Conservation (phyloP, 2,329 filamentous ascomycete genomes). For the Colletotrichum sp. region DNA sequence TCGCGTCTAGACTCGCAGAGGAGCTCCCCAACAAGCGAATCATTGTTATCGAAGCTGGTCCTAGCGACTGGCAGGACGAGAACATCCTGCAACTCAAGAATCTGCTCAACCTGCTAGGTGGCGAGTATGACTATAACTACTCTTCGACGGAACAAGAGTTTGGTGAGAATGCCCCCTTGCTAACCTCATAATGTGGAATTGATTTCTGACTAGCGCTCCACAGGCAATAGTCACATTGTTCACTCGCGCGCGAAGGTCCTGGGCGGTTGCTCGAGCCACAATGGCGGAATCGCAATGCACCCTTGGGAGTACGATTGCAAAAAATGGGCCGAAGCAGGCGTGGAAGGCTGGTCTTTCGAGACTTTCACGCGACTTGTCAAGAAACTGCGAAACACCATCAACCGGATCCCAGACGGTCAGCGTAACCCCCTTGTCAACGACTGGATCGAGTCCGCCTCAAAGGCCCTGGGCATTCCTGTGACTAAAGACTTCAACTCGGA, state of each 20-base stretch:
- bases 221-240: not conserved
- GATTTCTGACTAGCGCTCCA: not conserved
- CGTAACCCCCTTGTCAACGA: not conserved
- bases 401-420: not conserved
- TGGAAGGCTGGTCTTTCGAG: not conserved
- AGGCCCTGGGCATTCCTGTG: not conserved
- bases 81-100: not conserved
- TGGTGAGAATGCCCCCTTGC: not conserved
- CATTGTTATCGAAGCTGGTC: not conserved
- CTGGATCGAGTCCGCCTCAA: not conserved
- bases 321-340: not conserved
- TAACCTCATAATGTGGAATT: not conserved
- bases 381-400: not conserved
- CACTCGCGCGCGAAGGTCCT: not conserved
- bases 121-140: not conserved
- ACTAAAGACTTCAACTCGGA: not conserved
- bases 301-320: not conserved
- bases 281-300: not conserved
- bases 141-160: not conserved
- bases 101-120: not conserved
- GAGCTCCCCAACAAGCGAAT: not conserved
- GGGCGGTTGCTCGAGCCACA: not conserved
- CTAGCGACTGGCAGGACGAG: not conserved
- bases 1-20: not conserved
- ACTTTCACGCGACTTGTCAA: not conserved